These are phyloP conservation scores for Withania somnifera DNA, from an alignment of 305 asterid species.

Conservation along the genomic window DNA sequence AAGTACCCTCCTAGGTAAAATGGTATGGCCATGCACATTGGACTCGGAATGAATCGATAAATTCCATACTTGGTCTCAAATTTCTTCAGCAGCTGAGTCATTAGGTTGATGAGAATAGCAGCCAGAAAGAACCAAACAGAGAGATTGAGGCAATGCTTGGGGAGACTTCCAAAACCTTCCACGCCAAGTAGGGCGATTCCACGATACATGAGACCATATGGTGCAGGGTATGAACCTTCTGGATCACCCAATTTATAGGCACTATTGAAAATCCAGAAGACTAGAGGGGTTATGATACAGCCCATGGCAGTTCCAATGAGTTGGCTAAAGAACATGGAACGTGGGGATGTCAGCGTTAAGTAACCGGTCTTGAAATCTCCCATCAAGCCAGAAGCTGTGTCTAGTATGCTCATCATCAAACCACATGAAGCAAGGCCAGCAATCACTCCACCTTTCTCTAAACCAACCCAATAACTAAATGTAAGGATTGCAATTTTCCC, in stretches of 20 bases:
- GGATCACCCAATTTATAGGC: slow-evolving; percentile 10
- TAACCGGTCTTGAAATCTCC: slow-evolving; percentile 16
- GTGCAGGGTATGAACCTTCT: slow-evolving; percentile 6
- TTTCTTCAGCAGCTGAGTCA: neutral
- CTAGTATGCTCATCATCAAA: slow-evolving; percentile 12
- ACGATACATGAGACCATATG: slow-evolving; percentile 3
- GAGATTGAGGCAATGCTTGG: slow-evolving; percentile 5
- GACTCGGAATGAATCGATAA: slow-evolving; percentile 3
- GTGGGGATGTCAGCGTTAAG: slow-evolving; percentile 9
- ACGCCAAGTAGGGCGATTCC: slow-evolving; percentile 8
- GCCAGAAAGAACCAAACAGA: neutral
- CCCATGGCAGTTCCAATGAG: slow-evolving; percentile 9
- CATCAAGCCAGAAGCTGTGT: slow-evolving; percentile 9
- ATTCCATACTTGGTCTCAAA: neutral
- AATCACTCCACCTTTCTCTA: slow-evolving; percentile 8
- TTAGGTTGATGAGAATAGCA: neutral
- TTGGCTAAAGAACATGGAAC: slow-evolving; percentile 12
- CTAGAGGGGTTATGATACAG: slow-evolving; percentile 11
- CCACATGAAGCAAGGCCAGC: slow-evolving; percentile 13
- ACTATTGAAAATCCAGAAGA: slow-evolving; percentile 15
- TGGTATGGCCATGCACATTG: slow-evolving; percentile 13
- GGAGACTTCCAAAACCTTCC: slow-evolving; percentile 6
- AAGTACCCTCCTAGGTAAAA: slow-evolving; percentile 11
- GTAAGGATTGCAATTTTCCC: slow-evolving; percentile 14
- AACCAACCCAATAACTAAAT: slow-evolving; percentile 10